phyloP scores from a whole-genome alignment of 257 asterid species.

The Mitragyna speciosa region DNA sequence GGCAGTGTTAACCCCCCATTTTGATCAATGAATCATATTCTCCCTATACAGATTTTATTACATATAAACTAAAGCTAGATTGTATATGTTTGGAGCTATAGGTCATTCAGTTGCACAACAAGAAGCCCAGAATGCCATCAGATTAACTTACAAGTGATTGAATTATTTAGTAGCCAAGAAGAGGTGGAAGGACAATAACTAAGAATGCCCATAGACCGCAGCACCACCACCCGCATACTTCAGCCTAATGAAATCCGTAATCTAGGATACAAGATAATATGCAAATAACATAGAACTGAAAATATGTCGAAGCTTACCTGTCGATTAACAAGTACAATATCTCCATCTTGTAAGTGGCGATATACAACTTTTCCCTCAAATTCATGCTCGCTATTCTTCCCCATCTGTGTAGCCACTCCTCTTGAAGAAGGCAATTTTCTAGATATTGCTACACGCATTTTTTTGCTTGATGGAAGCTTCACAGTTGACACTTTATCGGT shows the following conservation, averaged over 20 bases:
- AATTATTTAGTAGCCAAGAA: not conserved
- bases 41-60: not conserved
- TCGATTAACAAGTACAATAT: conserved; percentile 92
- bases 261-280: not conserved
- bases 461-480: conserved; percentile 46
- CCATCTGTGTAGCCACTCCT: conserved; percentile 58
- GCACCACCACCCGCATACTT: not conserved
- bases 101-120: not conserved
- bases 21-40: not conserved
- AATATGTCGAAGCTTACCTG: conserved; percentile 52
- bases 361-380: conserved; percentile 79
- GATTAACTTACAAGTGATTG: not conserved
- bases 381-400: conserved; percentile 59
- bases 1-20: not conserved
- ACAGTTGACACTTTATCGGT: conserved; percentile 62
- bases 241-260: not conserved
- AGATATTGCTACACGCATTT: conserved; percentile 60
- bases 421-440: conserved; percentile 87
- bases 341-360: conserved; percentile 98
- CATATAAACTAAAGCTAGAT: not conserved
- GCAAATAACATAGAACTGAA: not conserved
- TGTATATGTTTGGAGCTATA: not conserved
- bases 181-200: not conserved
- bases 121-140: not conserved
- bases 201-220: not conserved